Percentiles rank a stretch among this genome's conserved stretches.
Evolutionary conservation across 352 stramenopile genomes (phyloP).

Genomic region (Pythium rhizo-oryzae): DNA sequence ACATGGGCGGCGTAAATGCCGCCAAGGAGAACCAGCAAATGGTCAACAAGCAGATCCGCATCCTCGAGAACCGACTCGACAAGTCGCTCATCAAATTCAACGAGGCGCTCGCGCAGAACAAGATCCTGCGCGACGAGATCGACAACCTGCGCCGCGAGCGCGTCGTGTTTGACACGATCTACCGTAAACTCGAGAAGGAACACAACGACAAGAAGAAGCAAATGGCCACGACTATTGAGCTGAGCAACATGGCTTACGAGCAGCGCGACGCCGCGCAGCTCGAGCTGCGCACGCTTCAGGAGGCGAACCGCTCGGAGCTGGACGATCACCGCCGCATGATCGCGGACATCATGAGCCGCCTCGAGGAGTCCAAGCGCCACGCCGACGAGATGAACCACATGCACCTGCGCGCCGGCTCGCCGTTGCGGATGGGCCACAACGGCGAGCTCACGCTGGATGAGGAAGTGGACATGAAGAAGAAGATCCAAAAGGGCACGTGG

Average conservation of each 20-base stretch:
- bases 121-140: constrained; percentile 91
- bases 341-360: constrained; percentile 54
- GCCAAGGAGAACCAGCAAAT: constrained; percentile 95
- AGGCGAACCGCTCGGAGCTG: constrained; percentile 89
- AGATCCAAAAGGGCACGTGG: constrained; percentile 79
- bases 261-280: constrained; percentile 93
- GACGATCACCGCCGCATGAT: constrained; percentile 62
- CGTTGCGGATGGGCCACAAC: constrained; percentile 19
- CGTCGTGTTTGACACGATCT: constrained; percentile 96
- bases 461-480: constrained; percentile 71
- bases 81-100: constrained; percentile 99
- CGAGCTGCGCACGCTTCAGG: constrained; percentile 92
- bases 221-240: constrained; percentile 96
- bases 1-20: constrained; percentile 97
- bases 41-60: constrained; percentile 96
- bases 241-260: constrained; percentile 95
- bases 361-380: constrained; percentile 61
- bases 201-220: constrained; percentile 95
- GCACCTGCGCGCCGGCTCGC: constrained; percentile 35
- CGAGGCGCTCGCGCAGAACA: constrained; percentile 93
- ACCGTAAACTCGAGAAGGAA: constrained; percentile 90
- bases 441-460: constrained; percentile 63
- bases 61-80: constrained; percentile 97
- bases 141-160: constrained; percentile 93
- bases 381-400: constrained; percentile 37